Conservation (phyloP, 192 early-diverging fungal species). For the Geranomyces variabilis region DNA sequence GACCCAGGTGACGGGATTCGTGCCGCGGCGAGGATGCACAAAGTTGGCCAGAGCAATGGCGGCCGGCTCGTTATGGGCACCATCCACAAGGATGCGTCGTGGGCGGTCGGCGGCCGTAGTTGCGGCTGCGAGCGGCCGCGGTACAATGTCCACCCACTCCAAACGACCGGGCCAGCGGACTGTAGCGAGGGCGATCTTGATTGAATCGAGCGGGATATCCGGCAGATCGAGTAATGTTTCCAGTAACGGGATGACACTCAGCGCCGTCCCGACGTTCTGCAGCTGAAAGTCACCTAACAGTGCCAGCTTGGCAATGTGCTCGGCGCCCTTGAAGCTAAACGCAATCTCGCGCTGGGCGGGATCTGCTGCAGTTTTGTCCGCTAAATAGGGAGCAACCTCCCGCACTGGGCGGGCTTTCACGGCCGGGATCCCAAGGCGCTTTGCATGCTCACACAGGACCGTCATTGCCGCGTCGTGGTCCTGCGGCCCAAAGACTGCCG, state of each 20-base stretch:
- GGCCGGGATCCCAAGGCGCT: no score
- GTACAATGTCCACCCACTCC: slow-evolving; percentile 60
- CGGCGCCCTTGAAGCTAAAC: slow-evolving; percentile 7
- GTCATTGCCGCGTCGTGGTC: slow-evolving; percentile 39
- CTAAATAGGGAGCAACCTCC: no score
- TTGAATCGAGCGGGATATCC: slow-evolving; percentile 50
- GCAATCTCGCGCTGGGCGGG: background rate
- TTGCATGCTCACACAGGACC: slow-evolving; percentile 19
- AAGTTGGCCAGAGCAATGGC: slow-evolving; percentile 67
- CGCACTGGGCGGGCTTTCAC: no score
- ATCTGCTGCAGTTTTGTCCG: no score
- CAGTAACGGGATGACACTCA: no score
- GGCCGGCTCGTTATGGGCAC: slow-evolving; percentile 86
- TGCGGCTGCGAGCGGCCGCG: background rate
- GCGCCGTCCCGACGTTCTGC: slow-evolving; percentile 69
- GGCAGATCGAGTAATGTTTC: no score
- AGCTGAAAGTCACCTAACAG: slow-evolving; percentile 80
- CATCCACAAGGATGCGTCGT: slow-evolving; percentile 76
- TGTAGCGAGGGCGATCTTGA: slow-evolving; percentile 66
- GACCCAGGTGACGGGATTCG: slow-evolving; percentile 67
- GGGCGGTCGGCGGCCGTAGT: background rate
- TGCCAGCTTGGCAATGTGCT: slow-evolving; percentile 51
- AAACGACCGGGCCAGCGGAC: slow-evolving; percentile 85
- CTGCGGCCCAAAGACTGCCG: slow-evolving; percentile 59
- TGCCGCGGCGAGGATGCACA: slow-evolving; percentile 48